These are phyloP conservation scores for Saccharomycodes ludwigii DNA, from an alignment of 805 yeast genomes.

Conservation along the genomic window DNA sequence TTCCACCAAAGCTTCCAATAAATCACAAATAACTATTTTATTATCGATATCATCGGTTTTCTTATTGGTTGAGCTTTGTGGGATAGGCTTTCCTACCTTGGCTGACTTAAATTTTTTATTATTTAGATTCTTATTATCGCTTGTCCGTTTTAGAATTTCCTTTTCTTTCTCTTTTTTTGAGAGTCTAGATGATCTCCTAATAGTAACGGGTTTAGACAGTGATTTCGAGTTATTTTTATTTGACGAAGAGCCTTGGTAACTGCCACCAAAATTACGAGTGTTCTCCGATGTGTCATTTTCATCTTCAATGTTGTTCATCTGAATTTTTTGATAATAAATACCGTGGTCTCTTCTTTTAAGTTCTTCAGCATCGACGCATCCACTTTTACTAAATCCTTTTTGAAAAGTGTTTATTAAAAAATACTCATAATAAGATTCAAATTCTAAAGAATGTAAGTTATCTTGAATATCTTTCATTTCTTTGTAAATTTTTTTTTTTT, in stretches of 20 bases:
- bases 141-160: neutral
- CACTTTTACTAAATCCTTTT: conserved; percentile 22
- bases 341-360: conserved; percentile 18
- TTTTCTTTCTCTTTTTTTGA: conserved; percentile 9
- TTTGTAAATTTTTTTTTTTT: conserved; percentile 7
- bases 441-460: conserved; percentile 17
- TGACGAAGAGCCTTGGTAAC: neutral
- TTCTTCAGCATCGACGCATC: conserved; percentile 19
- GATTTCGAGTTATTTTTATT: neutral
- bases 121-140: conserved; percentile 1
- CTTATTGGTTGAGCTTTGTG: conserved; percentile 4
- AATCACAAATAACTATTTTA: conserved; percentile 12
- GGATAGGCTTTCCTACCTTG: conserved; percentile 3
- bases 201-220: conserved; percentile 4
- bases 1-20: conserved; percentile 20
- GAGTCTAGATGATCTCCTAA: conserved; percentile 17
- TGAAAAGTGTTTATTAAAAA: conserved; percentile 17
- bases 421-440: conserved; percentile 23
- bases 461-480: conserved; percentile 8
- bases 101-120: conserved; percentile 4
- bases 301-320: conserved; percentile 7
- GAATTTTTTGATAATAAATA: conserved; percentile 16
- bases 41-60: too few species aligned
- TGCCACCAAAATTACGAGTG: conserved; percentile 1
- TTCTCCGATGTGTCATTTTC: conserved; percentile 5